Base-by-base conservation (phyloP, 495 filamentous ascomycete species). In the Niebla homalea region DNA sequence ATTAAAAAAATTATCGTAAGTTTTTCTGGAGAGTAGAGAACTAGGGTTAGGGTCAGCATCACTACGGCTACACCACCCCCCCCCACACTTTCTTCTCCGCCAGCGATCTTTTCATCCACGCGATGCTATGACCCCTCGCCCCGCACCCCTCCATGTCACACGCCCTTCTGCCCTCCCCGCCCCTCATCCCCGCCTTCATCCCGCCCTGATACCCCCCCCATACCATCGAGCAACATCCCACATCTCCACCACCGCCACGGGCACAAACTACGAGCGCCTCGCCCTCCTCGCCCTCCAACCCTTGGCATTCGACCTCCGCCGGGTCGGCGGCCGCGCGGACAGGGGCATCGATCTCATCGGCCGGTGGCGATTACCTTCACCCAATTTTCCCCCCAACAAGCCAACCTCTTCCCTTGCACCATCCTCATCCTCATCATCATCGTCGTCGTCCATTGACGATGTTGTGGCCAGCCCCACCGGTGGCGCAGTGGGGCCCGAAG, bases 321-420 rank as follows among this genome's bases (percentile, higher is more conserved):
- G 87, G 40, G 75, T 83, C 15, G 92, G 92, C 55, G 83, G 85
- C 36, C 70, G 68, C 23, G 76, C 76, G 15, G 89, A 97, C 65
- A 70, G 67, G 44, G 90, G 90, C 29, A 85, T 94, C 60, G 90
- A 97, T 62, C 75, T 96, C 0, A 67, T 87, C 2, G 89, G 89
- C 20, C 77, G 77, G 16, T 97, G 90, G 90, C 64, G 70, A 12
- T 64, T 87, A 6, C 79, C 81, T 10, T 66, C 70, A 4, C 36
- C 46, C 19, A 4, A 4, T 43, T 6, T 39, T 26, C 6, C 21
- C 22, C 18, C 32, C 10, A 23, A 40, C 23, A 60, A 52, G 40
- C 57, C 60, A 46, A 64, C 45, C 2, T n/a, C 72, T 78, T 0
- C 50, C n/a, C n/a, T n/a, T n/a, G n/a, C n/a, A n/a, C n/a, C n/a